Conservation (phyloP, 192 early-diverging fungal species). For the Mortierella alpina region DNA sequence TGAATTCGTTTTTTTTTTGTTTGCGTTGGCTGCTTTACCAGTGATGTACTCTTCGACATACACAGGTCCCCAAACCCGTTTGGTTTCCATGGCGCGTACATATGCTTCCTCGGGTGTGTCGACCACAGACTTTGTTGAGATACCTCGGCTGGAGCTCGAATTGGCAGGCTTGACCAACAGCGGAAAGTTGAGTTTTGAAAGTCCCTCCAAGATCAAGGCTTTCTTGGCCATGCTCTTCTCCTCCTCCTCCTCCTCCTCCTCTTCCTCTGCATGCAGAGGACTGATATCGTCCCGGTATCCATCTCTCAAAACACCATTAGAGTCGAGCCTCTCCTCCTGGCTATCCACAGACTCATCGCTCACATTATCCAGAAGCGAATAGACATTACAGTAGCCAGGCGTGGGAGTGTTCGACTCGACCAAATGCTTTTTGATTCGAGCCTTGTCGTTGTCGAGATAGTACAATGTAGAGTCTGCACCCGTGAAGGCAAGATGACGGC, state of each 20-base stretch:
- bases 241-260: neutral
- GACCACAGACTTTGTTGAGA: constrained; percentile 34
- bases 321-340: neutral
- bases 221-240: constrained; percentile 9
- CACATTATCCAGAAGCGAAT: constrained; percentile 4
- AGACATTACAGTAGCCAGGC: constrained; percentile 32
- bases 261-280: neutral
- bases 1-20: neutral
- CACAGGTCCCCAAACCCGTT: constrained; percentile 36
- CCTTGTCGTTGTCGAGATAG: constrained; percentile 39
- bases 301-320: too few relatives aligned
- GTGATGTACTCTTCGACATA: constrained; percentile 49
- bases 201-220: constrained; percentile 3
- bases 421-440: constrained; percentile 32
- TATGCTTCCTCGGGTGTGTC: constrained; percentile 35
- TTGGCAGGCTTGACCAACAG: constrained; percentile 38
- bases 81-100: constrained; percentile 36
- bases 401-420: constrained; percentile 20
- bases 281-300: too few relatives aligned
- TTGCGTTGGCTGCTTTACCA: neutral
- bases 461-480: constrained; percentile 34
- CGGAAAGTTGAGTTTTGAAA: constrained; percentile 29
- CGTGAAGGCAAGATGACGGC: constrained; percentile 23
- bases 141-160: constrained; percentile 36
- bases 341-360: neutral